Evolutionary conservation across 2,329 filamentous ascomycete genomes (phyloP).

Genomic region (Mycosphaerella sp.): DNA sequence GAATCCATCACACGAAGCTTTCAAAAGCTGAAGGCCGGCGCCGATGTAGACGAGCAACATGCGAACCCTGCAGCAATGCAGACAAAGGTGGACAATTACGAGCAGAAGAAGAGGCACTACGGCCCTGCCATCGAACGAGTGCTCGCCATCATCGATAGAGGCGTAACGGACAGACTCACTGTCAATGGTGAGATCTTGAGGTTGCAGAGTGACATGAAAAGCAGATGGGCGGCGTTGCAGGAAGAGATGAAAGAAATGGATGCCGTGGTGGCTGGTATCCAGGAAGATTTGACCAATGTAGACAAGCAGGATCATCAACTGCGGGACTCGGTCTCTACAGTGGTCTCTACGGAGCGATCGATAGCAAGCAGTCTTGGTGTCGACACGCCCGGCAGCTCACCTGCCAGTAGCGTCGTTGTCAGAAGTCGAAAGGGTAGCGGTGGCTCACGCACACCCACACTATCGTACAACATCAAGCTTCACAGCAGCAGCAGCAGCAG

Average conservation of each 20-base stretch:
- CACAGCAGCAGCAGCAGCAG: slow-evolving; percentile 11
- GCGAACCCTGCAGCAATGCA: slow-evolving; percentile 62
- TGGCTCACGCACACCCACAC: slow-evolving; percentile 40
- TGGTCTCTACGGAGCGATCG: slow-evolving; percentile 75
- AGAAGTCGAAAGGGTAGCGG: slow-evolving; percentile 48
- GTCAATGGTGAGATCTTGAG: slow-evolving; percentile 93
- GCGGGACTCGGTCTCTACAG: slow-evolving; percentile 86
- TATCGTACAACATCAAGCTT: slow-evolving; percentile 24
- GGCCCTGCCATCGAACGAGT: slow-evolving; percentile 88
- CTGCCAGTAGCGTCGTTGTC: slow-evolving; percentile 57
- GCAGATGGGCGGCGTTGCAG: slow-evolving; percentile 72
- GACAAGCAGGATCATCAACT: slow-evolving; percentile 62
- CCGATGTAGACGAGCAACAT: slow-evolving; percentile 68
- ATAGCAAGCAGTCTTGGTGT: slow-evolving; percentile 57
- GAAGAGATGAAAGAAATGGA: slow-evolving; percentile 73
- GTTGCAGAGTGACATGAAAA: slow-evolving; percentile 75
- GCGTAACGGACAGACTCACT: slow-evolving; percentile 89
- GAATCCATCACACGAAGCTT: slow-evolving; percentile 88
- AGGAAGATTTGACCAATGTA: slow-evolving; percentile 27
- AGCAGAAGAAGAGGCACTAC: slow-evolving; percentile 91
- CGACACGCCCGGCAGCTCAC: slow-evolving; percentile 56
- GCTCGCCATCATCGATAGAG: slow-evolving; percentile 85
- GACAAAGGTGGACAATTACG: slow-evolving; percentile 88
- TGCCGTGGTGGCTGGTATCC: slow-evolving; percentile 63
- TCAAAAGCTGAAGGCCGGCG: slow-evolving; percentile 68